Evolutionary conservation across 192 early-diverging fungal genomes (phyloP), one percentile per base, ranked within the genome.

Genomic region (Coemansia sp.): DNA sequence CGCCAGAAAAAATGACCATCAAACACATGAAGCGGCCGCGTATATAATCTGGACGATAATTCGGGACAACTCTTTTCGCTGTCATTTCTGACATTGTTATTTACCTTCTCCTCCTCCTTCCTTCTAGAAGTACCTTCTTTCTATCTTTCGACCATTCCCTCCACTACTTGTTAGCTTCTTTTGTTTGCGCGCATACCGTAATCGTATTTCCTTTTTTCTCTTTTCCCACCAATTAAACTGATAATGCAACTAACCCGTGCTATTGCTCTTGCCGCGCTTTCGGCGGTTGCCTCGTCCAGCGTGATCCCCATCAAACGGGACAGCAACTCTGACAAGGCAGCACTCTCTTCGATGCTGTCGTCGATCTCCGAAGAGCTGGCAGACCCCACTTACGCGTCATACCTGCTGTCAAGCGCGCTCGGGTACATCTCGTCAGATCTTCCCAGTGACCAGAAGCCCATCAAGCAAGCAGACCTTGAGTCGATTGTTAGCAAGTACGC

Each of bases 381-480:
- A 12, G 45, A 70, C 40, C 69, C 69, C 6, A 44, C 18, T 13
- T 45, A 44, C 10, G 56, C 56, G 37, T 59, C 57, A 5, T 13
- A 38, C 16, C 57, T 59, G 13, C 10, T 59, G 39, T 59, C 57
- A 9, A 59, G 39, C 39, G 57, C 57, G 6, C 57, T 59, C 16
- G 39, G 37, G 21, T 59, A 59, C 57, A 59, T 59, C 39, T 59
- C 57, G 16, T 16, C 38, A 9, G 57, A 59, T 0, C 57, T 59
- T 18, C 57, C 57, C 39, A 41, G 39, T 38, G 39, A 13, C 57
- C 57, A 59, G 8, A 59, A 59, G 16, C 19, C 57, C 57, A 59
- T 59, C 57, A 13, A 59, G 15, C 57, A 59, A 3, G n/a, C 32
- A 5, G 38, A 59, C 57, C 37, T 59, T 3, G 5, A 41, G 39